Evolutionary conservation across 352 stramenopile species (phyloP), one percentile per base, ranked within the genome.

Genomic region (Lagenidium giganteum): DNA sequence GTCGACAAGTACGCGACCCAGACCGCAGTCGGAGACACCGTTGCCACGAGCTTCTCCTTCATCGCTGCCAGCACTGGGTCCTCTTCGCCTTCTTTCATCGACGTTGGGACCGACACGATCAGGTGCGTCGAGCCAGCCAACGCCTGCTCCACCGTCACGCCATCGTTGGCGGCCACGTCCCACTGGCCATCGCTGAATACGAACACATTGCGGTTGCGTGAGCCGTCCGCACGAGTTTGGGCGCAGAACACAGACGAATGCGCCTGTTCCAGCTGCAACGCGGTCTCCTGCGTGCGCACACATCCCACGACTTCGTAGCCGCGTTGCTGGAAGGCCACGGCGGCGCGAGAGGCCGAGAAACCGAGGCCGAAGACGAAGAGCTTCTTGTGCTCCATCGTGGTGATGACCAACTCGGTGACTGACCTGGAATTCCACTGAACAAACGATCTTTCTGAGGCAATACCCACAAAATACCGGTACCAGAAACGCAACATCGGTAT

Each of bases 1-100:
- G 87, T 96, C 24, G 89, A 97, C 32, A 96, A 58, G 55, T 97
- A 97, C 11, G 65, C 89, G 34, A 95, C 54, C 87, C 87, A 97
- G 21, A 70, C 47, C n/a, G 94, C 51, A 39, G 64, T 82, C 28
- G 55, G 37, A 24, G 64, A 51, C 6, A 73, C 64, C 5, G 43
- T 58, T 21, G 40, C 45, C 22, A 89, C 13, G 7, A 93, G 54
- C 5, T 48, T 29, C 6, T 70, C 49, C 16, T 64, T 44, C 4
- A 92, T 32, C 21, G 55, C 64, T 24, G 65, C 62, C 0, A 95
- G 53, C 34, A 96, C 84, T 1, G 80, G 77, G 54, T 96, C 87
- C 18, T 72, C 67, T 26, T 67, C 53, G 1, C 60, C 77, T 9
- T 83, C 64, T 0, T 42, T 33, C 16, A 61, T 58, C 1, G 69